phyloP scores from a whole-genome alignment of 805 yeast species.

The Hanseniaspora lachancei region DNA sequence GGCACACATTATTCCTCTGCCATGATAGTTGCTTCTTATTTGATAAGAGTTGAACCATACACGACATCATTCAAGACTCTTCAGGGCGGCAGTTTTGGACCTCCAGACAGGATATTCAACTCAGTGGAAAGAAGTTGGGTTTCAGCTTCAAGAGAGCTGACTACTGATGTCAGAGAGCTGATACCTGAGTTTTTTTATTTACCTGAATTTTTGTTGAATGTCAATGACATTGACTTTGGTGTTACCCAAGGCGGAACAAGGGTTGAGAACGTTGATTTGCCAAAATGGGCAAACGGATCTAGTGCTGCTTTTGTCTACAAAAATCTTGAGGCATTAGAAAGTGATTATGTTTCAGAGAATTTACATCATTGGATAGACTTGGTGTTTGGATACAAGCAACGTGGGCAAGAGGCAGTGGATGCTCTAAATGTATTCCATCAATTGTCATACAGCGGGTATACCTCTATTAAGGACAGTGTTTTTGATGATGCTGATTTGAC shows the following conservation, averaged over 20 bases:
- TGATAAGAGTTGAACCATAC: constrained; percentile 67
- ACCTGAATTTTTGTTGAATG: constrained; percentile 63
- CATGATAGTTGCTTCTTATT: constrained; percentile 75
- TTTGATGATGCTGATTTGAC: constrained; percentile 60
- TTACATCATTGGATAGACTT: constrained; percentile 78
- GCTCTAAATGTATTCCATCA: constrained; percentile 71
- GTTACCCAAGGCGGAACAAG: constrained; percentile 43
- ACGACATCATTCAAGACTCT: constrained; percentile 63
- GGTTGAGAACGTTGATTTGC: constrained; percentile 53
- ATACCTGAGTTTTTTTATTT: constrained; percentile 76
- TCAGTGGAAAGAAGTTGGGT: constrained; percentile 69
- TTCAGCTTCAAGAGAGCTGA: constrained; percentile 64
- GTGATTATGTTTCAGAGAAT: constrained; percentile 63
- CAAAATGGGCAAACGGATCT: constrained; percentile 74
- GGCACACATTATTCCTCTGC: constrained; percentile 92
- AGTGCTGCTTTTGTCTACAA: constrained; percentile 60
- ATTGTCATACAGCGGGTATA: constrained; percentile 72
- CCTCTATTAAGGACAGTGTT: constrained; percentile 57
- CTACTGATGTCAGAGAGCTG: constrained; percentile 78
- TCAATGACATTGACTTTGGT: constrained; percentile 60
- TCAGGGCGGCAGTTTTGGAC: constrained; percentile 84
- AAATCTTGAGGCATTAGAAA: constrained; percentile 73
- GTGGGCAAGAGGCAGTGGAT: constrained; percentile 53
- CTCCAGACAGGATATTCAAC: constrained; percentile 68
- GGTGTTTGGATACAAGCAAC: constrained; percentile 68